Evolutionary conservation across 1,139 yeast species (phyloP).

Genomic region (Yamadazyma oceani): DNA sequence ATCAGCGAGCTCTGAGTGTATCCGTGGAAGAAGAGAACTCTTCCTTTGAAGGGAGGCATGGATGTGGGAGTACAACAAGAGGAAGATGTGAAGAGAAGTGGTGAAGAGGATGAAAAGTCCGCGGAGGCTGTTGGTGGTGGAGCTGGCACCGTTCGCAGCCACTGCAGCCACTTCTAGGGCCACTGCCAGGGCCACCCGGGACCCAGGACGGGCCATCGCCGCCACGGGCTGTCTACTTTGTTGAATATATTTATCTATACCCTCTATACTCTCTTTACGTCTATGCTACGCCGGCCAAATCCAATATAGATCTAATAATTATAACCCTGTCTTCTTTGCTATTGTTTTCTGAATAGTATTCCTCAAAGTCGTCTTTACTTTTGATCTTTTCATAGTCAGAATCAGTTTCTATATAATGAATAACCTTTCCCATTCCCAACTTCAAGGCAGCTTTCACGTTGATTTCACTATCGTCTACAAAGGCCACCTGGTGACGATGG

Average conservation of each 20-base stretch:
- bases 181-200: no score
- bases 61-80: no score
- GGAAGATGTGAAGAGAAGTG: background rate
- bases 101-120: background rate
- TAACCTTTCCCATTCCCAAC: constrained; percentile 51
- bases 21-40: constrained; percentile 45
- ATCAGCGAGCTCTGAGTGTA: constrained; percentile 44
- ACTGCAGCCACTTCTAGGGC: no score
- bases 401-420: constrained; percentile 59
- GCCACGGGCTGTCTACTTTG: no score
- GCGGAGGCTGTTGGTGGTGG: background rate
- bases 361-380: constrained; percentile 29
- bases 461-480: constrained; percentile 80
- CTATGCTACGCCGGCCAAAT: constrained; percentile 18
- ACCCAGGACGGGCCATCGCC: no score
- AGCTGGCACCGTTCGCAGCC: no score
- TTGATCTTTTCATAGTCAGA: constrained; percentile 37
- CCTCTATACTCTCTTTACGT: constrained; percentile 3
- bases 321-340: constrained; percentile 34
- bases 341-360: constrained; percentile 29
- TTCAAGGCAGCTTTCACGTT: constrained; percentile 58
- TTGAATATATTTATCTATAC: no score
- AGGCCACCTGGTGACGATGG: constrained; percentile 39
- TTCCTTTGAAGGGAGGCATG: constrained; percentile 21
- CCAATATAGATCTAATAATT: constrained; percentile 34